Evolutionary conservation across 2,329 filamentous ascomycete species (phyloP).

Genomic region (Neophaeococcomyces aloes): DNA sequence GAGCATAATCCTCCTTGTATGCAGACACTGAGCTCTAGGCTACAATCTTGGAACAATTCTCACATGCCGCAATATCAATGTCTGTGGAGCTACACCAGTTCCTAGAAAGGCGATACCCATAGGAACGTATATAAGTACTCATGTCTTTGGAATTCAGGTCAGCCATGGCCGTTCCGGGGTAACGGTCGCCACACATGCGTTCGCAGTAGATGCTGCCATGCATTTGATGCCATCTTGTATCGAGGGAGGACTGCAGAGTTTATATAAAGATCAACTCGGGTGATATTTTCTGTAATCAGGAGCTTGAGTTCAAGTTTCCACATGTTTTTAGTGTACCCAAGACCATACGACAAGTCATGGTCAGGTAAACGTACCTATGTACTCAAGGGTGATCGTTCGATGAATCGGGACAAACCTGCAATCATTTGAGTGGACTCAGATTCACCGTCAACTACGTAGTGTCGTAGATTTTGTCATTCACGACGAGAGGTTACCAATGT

Average conservation of each 20-base stretch:
- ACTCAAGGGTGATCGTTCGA: slow-evolving; percentile 64
- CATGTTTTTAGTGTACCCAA: slow-evolving; percentile 49
- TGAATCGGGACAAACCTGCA: slow-evolving; percentile 59
- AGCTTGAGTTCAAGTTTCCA: slow-evolving; percentile 56
- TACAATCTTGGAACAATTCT: no score
- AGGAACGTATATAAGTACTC: slow-evolving; percentile 75
- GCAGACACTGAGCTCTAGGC: no score
- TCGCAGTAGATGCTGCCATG: slow-evolving; percentile 67
- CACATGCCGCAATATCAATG: slow-evolving; percentile 59
- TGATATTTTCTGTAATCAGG: slow-evolving; percentile 65
- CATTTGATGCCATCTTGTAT: slow-evolving; percentile 75
- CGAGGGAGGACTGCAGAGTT: slow-evolving; percentile 60
- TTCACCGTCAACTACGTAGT: slow-evolving; percentile 64
- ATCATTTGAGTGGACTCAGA: slow-evolving; percentile 58
- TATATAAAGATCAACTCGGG: slow-evolving; percentile 75
- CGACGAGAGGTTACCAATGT: slow-evolving; percentile 4
- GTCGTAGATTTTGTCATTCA: slow-evolving; percentile 32
- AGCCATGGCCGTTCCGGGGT: slow-evolving; percentile 63
- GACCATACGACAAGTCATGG: slow-evolving; percentile 25
- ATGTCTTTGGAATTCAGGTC: slow-evolving; percentile 55
- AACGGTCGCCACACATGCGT: slow-evolving; percentile 68
- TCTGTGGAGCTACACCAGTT: slow-evolving; percentile 78
- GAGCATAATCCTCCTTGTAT: no score
- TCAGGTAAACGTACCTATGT: slow-evolving; percentile 58
- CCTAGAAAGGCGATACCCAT: slow-evolving; percentile 75